A percentile compares a stretch with the other conserved stretches of the same genome.
phyloP scores from a whole-genome alignment of 495 filamentous ascomycete genomes.

The Aspergillus avenaceus region DNA sequence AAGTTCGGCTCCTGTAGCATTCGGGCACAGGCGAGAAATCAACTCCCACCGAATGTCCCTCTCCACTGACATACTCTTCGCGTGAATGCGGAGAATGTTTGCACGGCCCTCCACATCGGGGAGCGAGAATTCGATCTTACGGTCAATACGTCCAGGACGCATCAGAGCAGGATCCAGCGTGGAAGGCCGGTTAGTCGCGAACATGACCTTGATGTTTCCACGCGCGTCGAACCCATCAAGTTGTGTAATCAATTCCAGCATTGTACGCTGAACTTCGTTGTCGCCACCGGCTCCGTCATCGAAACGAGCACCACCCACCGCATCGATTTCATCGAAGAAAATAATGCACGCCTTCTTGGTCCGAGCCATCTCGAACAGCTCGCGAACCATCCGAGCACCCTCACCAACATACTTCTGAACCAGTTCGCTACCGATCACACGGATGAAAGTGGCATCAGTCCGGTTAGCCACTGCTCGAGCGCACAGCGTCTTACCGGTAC shows the following conservation, averaged over 20 bases:
- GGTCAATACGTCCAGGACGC: constrained; percentile 95
- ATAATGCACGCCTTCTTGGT: constrained; percentile 99
- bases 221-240: constrained; percentile 95
- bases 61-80: constrained; percentile 99
- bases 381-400: constrained; percentile 95
- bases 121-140: constrained; percentile 97
- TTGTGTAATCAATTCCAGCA: constrained; percentile 98
- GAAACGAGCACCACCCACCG: constrained; percentile 95
- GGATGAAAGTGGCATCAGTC: constrained; percentile 97
- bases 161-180: constrained; percentile 95
- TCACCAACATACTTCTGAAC: constrained; percentile 99
- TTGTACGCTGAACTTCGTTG: constrained; percentile 98
- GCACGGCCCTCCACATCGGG: constrained; percentile 95
- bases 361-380: constrained; percentile 98
- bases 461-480: constrained; percentile 95
- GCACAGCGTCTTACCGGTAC: constrained; percentile 97
- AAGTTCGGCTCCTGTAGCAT: constrained; percentile 93
- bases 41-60: constrained; percentile 98
- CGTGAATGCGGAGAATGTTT: constrained; percentile 96
- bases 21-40: constrained; percentile 93
- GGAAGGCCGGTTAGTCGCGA: constrained; percentile 94
- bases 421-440: constrained; percentile 93
- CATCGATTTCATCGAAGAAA: constrained; percentile 99
- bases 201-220: constrained; percentile 99
- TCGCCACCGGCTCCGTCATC: constrained; percentile 97